Conservation (phyloP, 345 rosid species). For the Camelina sativa region DNA sequence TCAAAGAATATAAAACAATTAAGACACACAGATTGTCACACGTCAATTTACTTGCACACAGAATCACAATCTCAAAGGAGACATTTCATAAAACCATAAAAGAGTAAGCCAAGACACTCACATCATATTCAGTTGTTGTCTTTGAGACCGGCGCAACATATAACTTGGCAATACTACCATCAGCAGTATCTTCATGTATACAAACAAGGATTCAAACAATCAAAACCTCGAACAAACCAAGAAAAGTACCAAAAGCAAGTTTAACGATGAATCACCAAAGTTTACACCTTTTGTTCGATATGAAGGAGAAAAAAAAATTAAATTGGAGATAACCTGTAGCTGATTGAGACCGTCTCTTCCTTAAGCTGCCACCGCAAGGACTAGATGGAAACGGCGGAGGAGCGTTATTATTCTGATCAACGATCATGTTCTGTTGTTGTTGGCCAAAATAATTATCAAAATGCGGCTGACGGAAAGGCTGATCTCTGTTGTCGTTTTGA, state of each 20-base stretch:
- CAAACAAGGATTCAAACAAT: neutral
- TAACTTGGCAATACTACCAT: constrained; percentile 60
- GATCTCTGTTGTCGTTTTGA: constrained; percentile 42
- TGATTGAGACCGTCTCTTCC: constrained; percentile 57
- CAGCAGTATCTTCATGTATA: constrained; percentile 53
- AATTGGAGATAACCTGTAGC: constrained; percentile 43
- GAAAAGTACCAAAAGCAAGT: neutral
- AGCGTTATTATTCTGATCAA: constrained; percentile 42
- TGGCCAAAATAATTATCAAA: constrained; percentile 37
- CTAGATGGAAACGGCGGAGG: constrained; percentile 38
- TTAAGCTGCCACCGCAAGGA: constrained; percentile 42
- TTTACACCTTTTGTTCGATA: neutral
- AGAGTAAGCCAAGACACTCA: constrained; percentile 42
- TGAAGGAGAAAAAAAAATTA: neutral
- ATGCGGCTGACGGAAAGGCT: constrained; percentile 45
- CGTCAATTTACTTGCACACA: neutral
- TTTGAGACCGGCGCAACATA: constrained; percentile 69
- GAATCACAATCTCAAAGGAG: neutral
- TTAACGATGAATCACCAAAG: constrained; percentile 10
- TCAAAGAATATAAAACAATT: constrained; percentile 17
- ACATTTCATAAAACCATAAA: constrained; percentile 9
- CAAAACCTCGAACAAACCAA: neutral
- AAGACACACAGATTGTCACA: constrained; percentile 9
- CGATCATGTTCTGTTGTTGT: constrained; percentile 45
- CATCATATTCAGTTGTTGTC: constrained; percentile 61